Base-by-base conservation (phyloP, 805 yeast genomes). In the Hagleromyces aurorensis region DNA sequence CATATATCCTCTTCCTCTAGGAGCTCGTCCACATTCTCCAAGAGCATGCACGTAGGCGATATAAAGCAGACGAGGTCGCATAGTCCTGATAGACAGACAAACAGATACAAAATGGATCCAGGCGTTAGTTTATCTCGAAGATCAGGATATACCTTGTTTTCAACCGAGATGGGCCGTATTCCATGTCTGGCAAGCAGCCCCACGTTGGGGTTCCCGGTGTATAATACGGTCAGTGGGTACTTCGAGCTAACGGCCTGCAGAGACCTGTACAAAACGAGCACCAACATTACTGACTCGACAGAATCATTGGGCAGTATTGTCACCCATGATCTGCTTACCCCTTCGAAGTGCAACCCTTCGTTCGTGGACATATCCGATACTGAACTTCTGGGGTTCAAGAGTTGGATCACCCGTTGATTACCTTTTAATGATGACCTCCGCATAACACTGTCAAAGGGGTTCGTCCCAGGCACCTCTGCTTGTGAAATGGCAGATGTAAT, bases 331-430 rank as follows among this genome's bases (percentile, higher is more conserved):
- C 30, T 30, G 27, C 33, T 39, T 33, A 18, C 23, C 24, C 18
- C 18, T 12, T 20, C 16, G 6, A 14, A 16, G 4, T 29, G 23
- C 23, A 27, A 21, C 14, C 50, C 48, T 28, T 48, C 54, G 29
- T 44, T 40, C 4, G 40, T 16, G 2, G 54, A 42, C 3, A 35
- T 36, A 6, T 55, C 55, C 5, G 61, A 52, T 25, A 55, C 54
- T 2, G 61, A 55, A 35, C 57, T 51, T 31, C 61, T 41, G n/a
- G 61, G 61, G 29, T 55, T 55, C 31, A 54, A 27, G 20, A 47
- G 34, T 24, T 52, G 57, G 31, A 57, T 43, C 7, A 54, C 44
- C 39, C 54, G 46, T 32, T 48, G 54, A 13, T 50, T 53, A 15
- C 52, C 60, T 29, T 53, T 56, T 6, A 55, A 37, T 8, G 58